Evolutionary conservation across 768 basidiomycete genomes (phyloP).

Genomic region (Tulasnella sp.): DNA sequence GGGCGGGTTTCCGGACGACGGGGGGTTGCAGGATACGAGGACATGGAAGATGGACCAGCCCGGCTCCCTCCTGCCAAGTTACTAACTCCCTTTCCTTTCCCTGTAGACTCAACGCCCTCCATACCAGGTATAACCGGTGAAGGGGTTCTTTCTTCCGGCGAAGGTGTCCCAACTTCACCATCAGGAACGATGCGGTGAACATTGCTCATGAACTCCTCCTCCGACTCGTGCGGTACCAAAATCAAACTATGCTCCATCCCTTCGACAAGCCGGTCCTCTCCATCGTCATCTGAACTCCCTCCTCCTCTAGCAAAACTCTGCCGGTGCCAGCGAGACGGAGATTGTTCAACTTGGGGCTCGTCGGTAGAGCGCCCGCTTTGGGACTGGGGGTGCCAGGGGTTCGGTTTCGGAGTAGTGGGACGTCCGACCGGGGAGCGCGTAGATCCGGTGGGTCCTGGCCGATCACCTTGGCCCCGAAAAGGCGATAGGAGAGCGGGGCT

Average conservation of each 20-base stretch:
- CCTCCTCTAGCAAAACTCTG: neutral
- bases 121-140: constrained; percentile 4
- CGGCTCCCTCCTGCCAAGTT: neutral
- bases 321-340: neutral
- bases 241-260: neutral
- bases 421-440: neutral
- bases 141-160: constrained; percentile 8
- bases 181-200: constrained; percentile 6
- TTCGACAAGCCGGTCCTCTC: neutral
- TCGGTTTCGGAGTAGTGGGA: neutral
- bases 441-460: neutral
- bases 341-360: neutral
- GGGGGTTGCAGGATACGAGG: neutral
- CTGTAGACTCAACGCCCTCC: neutral
- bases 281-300: neutral
- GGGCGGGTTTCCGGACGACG: neutral
- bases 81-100: neutral
- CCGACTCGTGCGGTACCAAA: neutral
- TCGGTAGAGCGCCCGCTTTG: neutral
- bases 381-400: neutral
- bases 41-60: neutral
- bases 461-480: neutral
- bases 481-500: neutral
- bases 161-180: neutral
- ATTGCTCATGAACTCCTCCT: constrained; percentile 13